Conservation (phyloP, 2,329 filamentous ascomycete species). For the Colletotrichum kahawae region DNA sequence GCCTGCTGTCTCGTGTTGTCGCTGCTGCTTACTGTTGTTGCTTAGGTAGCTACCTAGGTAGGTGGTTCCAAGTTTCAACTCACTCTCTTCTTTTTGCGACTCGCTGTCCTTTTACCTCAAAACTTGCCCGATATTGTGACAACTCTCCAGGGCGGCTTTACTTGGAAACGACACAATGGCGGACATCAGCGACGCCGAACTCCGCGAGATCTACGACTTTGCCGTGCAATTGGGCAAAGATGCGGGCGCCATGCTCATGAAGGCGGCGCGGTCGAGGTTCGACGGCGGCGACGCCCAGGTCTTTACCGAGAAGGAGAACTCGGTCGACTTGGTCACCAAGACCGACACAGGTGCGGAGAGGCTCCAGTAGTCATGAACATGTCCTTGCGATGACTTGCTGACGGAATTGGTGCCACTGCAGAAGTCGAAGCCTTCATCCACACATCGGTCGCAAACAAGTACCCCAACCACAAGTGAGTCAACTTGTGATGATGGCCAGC, state of each 20-base stretch:
- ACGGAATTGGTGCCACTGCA: conserved; percentile 32
- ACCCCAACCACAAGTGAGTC: conserved; percentile 69
- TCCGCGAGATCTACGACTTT: conserved; percentile 72
- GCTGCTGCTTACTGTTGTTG: not conserved
- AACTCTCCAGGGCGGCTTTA: not conserved
- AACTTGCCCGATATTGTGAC: not conserved
- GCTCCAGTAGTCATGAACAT: not conserved
- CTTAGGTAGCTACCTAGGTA: not conserved
- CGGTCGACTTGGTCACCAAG: conserved; percentile 80
- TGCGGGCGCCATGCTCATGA: conserved; percentile 71
- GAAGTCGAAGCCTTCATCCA: conserved; percentile 77
- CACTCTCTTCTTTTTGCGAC: not conserved
- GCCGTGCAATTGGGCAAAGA: conserved; percentile 73
- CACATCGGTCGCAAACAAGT: conserved; percentile 59
- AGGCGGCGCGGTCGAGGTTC: conserved; percentile 64
- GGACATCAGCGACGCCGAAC: conserved; percentile 46
- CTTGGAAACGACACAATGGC: conserved; percentile 10
- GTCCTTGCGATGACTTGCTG: not conserved
- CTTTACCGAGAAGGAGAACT: conserved; percentile 72
- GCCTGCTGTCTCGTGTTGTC: not conserved
- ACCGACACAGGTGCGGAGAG: conserved; percentile 68
- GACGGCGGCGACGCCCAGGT: conserved; percentile 38
- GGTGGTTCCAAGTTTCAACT: not conserved
- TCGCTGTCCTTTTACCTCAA: not conserved
- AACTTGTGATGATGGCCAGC: not conserved